Base-by-base conservation (phyloP, 345 rosid species). In the Salix viminalis region DNA sequence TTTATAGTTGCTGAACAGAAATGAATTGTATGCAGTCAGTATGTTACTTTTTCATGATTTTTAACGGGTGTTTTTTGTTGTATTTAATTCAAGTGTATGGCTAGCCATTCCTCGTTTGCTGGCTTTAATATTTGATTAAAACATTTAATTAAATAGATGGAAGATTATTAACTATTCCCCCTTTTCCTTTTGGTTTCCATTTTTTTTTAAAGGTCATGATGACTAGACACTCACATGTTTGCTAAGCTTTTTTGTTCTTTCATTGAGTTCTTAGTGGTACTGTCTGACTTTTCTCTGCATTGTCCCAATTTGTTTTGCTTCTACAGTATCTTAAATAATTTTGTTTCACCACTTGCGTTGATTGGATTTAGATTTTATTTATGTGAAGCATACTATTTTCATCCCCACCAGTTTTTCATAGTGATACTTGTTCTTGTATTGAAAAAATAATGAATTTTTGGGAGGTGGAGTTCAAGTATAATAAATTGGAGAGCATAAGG, bases 401-500 rank as follows among this genome's bases (percentile, higher is more conserved):
- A 28, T 5, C 18, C 71, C 28, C 62, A 70, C 70, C 46, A 70
- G 54, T 70, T 66, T 69, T 75, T 81, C 74, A 68, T 82, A 65
- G 14, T 72, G 42, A 26, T 37, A 62, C 66, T 39, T 70, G 18
- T 19, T 16, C 2, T 44, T 75, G 54, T 61, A 75, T 58, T 8
- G 46, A 30, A 64, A 73, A 36, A 46, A 41, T 66, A 65, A 72
- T 39, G 64, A 28, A n/a, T 6, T 48, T 32, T 3, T 75, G 64
- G 48, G 78, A 79, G 76, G 26, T 80, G 76, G 79, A 78, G 80
- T 75, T 72, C 71, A 73, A 76, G 62, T 78, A 71, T 67, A 32
- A 69, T 64, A 71, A 74, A 68, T 76, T 64, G 77, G 73, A 73
- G 61, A 26, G 66, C 60, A 72, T 66, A 77, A 52, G 39, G 13